Conservation (phyloP, 306 rosid genomes). For the Sechiopsis laciniata region DNA sequence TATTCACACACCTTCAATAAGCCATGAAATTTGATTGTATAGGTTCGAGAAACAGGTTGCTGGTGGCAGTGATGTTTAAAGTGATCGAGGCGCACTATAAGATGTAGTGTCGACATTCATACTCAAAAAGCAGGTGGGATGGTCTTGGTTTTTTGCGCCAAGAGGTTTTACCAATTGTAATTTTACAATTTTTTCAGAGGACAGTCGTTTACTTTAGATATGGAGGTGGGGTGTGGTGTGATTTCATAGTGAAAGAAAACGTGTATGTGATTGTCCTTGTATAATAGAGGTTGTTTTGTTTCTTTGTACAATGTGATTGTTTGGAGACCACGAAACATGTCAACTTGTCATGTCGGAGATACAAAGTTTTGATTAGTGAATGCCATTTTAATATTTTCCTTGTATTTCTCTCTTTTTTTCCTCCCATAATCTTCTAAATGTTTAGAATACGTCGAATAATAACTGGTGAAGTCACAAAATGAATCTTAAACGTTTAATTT, state of each 20-base stretch:
- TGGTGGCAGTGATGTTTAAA: conserved; percentile 9
- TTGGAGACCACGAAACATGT: background rate
- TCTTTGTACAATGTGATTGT: conserved; percentile 21
- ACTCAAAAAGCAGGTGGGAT: background rate
- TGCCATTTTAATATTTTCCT: background rate
- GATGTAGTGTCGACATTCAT: background rate
- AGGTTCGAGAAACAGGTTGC: conserved; percentile 8
- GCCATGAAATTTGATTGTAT: conserved; percentile 15
- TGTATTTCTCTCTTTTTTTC: too few relatives aligned
- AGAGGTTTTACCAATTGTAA: conserved; percentile 1
- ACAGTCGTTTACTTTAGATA: background rate
- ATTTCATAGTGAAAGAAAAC: conserved; percentile 6
- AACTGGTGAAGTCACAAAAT: too few relatives aligned
- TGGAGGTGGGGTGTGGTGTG: conserved; percentile 14
- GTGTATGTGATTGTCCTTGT: conserved; percentile 16
- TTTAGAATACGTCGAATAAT: too few relatives aligned
- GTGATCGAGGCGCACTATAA: background rate
- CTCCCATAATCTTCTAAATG: too few relatives aligned
- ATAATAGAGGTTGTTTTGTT: conserved; percentile 19
- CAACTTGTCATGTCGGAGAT: conserved; percentile 12
- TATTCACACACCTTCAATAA: conserved; percentile 6
- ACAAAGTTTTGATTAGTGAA: conserved; percentile 17
- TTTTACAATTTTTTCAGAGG: too few relatives aligned
- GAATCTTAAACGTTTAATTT: too few relatives aligned
- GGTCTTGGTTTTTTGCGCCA: conserved; percentile 2